Evolutionary conservation across 805 yeast species (phyloP), one percentile per base, ranked within the genome.

Genomic region (Wickerhamiella qilinensis): DNA sequence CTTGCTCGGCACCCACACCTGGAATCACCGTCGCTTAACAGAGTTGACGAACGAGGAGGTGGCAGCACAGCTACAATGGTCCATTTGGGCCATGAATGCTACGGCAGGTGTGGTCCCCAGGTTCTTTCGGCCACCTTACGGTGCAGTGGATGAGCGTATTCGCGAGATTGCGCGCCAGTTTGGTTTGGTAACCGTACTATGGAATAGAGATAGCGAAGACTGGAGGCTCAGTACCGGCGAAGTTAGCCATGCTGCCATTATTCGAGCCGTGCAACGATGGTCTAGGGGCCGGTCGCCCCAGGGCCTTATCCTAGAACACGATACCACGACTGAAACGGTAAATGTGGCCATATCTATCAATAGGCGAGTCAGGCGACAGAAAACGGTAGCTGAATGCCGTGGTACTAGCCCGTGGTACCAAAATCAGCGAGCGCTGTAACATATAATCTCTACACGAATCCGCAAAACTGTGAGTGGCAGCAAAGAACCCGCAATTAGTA

Each of bases 51-150:
- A 85, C 53, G 88, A 84, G 57, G 71, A 82, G 43, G 73, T 88
- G 16, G 74, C 80, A 39, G 94, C 96, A 0, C 94, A 88, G 55
- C 60, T 88, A 30, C 77, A 86, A 56, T 88, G 97, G 97, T 76
- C 93, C 1, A 74, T 84, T 22, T 88, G 96, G 96, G 95, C 96
- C 4, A 82, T 86, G 85, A 86, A 88, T 60, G 95, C 95, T 1
- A 85, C 96, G 0, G 81, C 83, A 0, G 65, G 75, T 21, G 86
- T 85, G 50, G 54, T 81, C 9, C 97, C 97, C 5, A 77, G 77
- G 51, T 88, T 88, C 81, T 88, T 81, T 56, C 69, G 97, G 47
- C 97, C 97, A 0, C 97, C 97, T 1, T 88, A 83, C 54, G 97
- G 97, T 1, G 96, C 94, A 0, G 67, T 83, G 25, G 97, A 88